Evolutionary conservation across 1,284 basidiomycete species (phyloP).

Genomic region (Psilocybe mexicana): DNA sequence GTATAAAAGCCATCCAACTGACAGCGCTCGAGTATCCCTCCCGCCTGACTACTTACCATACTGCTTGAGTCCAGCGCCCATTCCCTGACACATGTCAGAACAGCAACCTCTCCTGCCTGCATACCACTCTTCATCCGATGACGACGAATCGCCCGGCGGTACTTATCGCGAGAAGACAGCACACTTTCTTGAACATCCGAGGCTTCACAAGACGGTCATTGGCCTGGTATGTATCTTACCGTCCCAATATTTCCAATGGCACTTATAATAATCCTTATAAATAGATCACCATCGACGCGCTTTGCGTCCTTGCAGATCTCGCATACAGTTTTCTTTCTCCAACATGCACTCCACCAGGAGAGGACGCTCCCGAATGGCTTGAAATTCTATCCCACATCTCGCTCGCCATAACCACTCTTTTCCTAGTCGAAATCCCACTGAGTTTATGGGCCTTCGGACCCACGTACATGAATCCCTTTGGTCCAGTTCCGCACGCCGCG

Average conservation of each 20-base stretch:
- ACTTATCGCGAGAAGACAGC: slow-evolving; percentile 33
- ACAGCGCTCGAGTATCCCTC: slow-evolving; percentile 1
- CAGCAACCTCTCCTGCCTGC: slow-evolving; percentile 53
- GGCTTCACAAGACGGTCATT: slow-evolving; percentile 61
- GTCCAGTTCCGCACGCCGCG: slow-evolving; percentile 46
- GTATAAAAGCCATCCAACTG: neutral
- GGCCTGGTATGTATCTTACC: slow-evolving; percentile 49
- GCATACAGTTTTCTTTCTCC: slow-evolving; percentile 63
- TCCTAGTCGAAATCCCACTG: slow-evolving; percentile 75
- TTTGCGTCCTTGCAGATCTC: slow-evolving; percentile 68
- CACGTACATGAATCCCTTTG: slow-evolving; percentile 59
- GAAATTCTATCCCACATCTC: slow-evolving; percentile 62
- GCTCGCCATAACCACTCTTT: slow-evolving; percentile 66
- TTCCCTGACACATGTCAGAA: slow-evolving; percentile 44
- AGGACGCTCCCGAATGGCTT: slow-evolving; percentile 60
- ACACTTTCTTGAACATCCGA: slow-evolving; percentile 51
- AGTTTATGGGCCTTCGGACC: slow-evolving; percentile 64
- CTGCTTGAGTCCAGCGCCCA: slow-evolving; percentile 14
- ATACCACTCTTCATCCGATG: slow-evolving; percentile 4
- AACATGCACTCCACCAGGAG: slow-evolving; percentile 43
- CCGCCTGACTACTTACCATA: neutral
- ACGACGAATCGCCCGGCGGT: slow-evolving; percentile 12
- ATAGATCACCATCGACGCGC: slow-evolving; percentile 65
- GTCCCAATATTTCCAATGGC: slow-evolving; percentile 3
- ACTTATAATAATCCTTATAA: slow-evolving; percentile 3